These are phyloP conservation scores for Baudoinia panamericana DNA, from an alignment of 495 filamentous ascomycete species.

Conservation along the genomic window DNA sequence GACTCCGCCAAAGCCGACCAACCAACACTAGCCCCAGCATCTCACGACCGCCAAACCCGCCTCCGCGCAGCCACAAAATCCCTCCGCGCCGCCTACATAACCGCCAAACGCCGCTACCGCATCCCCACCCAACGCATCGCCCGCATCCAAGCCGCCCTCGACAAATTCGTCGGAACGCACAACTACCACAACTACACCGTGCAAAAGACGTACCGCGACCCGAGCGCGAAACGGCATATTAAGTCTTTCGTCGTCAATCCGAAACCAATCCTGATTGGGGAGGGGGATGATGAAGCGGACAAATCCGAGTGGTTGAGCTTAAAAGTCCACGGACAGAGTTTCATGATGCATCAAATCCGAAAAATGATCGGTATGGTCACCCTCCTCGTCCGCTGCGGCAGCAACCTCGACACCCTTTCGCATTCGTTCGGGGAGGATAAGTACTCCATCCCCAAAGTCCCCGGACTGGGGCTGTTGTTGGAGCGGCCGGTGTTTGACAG, in stretches of 20 bases:
- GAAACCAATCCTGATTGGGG: slow-evolving; percentile 59
- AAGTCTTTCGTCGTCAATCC: slow-evolving; percentile 66
- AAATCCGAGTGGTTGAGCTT: slow-evolving; percentile 90
- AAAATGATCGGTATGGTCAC: slow-evolving; percentile 95
- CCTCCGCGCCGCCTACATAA: slow-evolving; percentile 63
- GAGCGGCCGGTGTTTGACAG: slow-evolving; percentile 80
- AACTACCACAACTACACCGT: slow-evolving; percentile 97
- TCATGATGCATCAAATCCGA: slow-evolving; percentile 99
- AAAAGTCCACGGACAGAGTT: slow-evolving; percentile 91
- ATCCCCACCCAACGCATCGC: slow-evolving; percentile 56
- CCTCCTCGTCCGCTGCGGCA: slow-evolving; percentile 69
- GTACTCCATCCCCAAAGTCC: slow-evolving; percentile 88
- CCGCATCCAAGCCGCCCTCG: slow-evolving; percentile 57
- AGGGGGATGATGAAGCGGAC: slow-evolving; percentile 26
- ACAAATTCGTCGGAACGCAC: slow-evolving; percentile 61
- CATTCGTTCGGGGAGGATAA: slow-evolving; percentile 45
- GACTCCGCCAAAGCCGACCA: no score
- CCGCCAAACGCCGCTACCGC: slow-evolving; percentile 68
- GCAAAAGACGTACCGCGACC: slow-evolving; percentile 63
- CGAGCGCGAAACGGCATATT: slow-evolving; percentile 75
- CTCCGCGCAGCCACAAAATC: slow-evolving; percentile 54
- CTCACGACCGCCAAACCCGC: slow-evolving; percentile 18
- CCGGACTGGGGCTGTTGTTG: slow-evolving; percentile 72
- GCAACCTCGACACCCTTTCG: slow-evolving; percentile 53
- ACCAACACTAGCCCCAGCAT: background rate